phyloP scores from a whole-genome alignment of 306 rosid species.

The Medicago truncatula region DNA sequence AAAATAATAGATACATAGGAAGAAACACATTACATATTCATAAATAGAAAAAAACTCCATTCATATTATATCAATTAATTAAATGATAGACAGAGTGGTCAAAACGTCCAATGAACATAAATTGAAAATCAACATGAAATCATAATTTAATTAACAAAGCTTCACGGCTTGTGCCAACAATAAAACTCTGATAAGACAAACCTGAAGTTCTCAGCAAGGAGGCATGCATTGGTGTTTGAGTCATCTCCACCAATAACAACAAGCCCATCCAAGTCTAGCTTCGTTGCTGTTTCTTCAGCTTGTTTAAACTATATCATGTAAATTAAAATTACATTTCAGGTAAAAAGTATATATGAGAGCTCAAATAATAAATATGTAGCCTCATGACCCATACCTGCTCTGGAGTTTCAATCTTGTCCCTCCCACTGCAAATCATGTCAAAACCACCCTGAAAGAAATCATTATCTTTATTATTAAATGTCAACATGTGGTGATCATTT shows the following conservation, averaged over 20 bases:
- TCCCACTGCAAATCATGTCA: conserved; percentile 98
- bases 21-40: neutral
- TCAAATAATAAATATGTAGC: conserved; percentile 24
- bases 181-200: conserved; percentile 35
- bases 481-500: conserved; percentile 17
- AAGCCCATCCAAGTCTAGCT: conserved; percentile 96
- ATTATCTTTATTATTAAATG: conserved; percentile 2
- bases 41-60: conserved; percentile 12
- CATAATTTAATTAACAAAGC: conserved; percentile 17
- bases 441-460: conserved; percentile 86
- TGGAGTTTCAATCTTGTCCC: conserved; percentile 99
- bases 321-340: conserved; percentile 37
- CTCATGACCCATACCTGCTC: conserved; percentile 72
- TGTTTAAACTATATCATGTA: conserved; percentile 76
- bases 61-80: neutral
- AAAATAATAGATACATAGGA: neutral
- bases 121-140: conserved; percentile 21
- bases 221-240: conserved; percentile 99
- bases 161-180: conserved; percentile 16
- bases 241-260: conserved; percentile 99
- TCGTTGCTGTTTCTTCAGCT: conserved; percentile 85
- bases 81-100: conserved; percentile 1
- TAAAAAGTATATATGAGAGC: conserved; percentile 4
- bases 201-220: conserved; percentile 99
- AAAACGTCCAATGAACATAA: neutral